A percentile compares a stretch with the other conserved stretches of the same genome.
Conservation (phyloP, 352 stramenopile species). For the Phytophthora tentaculata region DNA sequence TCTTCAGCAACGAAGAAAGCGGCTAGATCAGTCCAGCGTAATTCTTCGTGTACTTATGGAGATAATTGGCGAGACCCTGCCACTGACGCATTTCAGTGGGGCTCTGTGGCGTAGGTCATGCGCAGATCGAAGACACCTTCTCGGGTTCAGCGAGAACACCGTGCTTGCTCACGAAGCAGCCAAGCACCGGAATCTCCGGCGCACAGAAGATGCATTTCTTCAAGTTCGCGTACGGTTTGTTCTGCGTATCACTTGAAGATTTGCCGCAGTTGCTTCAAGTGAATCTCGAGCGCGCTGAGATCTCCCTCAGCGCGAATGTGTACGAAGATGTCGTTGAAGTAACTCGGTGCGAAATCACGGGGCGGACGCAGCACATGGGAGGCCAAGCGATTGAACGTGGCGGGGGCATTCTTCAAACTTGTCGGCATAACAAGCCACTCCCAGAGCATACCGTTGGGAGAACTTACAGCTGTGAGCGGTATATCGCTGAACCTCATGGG, state of each 20-base stretch:
- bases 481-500: constrained; percentile 24
- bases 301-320: background rate
- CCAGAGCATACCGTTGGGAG: constrained; percentile 39
- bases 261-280: background rate
- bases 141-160: background rate
- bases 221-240: background rate
- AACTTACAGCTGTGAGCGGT: constrained; percentile 29
- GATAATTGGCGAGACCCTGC: background rate
- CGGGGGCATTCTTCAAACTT: constrained; percentile 5
- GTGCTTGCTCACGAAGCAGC: background rate
- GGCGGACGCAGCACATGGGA: background rate
- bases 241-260: background rate
- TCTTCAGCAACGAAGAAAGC: background rate
- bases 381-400: background rate
- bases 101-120: background rate
- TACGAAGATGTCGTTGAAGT: background rate
- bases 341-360: background rate
- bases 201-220: constrained; percentile 2
- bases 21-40: background rate
- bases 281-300: background rate
- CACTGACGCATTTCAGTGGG: background rate
- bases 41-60: constrained; percentile 4
- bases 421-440: constrained; percentile 40
- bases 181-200: background rate
- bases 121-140: background rate